Evolutionary conservation across 2,329 filamentous ascomycete genomes (phyloP).

Genomic region (Nigrospora osmanthi): DNA sequence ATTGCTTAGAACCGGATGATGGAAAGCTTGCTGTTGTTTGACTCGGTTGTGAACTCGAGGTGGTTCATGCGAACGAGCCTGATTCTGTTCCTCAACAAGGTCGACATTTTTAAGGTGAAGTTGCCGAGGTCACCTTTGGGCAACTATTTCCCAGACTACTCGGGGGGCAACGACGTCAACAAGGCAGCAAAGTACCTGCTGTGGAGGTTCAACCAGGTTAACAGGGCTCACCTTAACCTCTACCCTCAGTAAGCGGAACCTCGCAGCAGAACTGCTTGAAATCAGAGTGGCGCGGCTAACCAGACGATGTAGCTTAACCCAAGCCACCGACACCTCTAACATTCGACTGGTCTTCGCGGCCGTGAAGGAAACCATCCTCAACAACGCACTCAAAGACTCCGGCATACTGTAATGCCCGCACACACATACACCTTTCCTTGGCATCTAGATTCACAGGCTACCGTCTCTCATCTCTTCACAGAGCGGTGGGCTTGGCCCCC

Average conservation of each 20-base stretch:
- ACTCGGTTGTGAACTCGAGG: slow-evolving; percentile 95
- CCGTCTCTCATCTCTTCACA: too few relatives aligned
- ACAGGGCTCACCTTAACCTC: slow-evolving; percentile 87
- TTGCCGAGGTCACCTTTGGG: slow-evolving; percentile 79
- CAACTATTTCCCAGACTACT: slow-evolving; percentile 98
- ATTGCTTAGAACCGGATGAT: slow-evolving; percentile 87
- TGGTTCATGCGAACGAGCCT: slow-evolving; percentile 99
- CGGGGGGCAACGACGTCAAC: slow-evolving; percentile 94
- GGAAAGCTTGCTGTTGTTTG: slow-evolving; percentile 92
- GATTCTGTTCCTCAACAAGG: slow-evolving; percentile 97
- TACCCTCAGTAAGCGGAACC: slow-evolving; percentile 79
- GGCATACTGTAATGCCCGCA: slow-evolving; percentile 67
- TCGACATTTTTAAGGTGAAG: slow-evolving; percentile 96
- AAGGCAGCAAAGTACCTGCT: slow-evolving; percentile 95
- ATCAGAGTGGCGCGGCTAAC: slow-evolving; percentile 10
- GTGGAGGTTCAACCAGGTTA: slow-evolving; percentile 98
- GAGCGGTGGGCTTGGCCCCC: not conserved
- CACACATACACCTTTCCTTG: slow-evolving; percentile 3
- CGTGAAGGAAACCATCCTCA: slow-evolving; percentile 96
- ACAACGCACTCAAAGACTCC: slow-evolving; percentile 96
- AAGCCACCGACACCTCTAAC: slow-evolving; percentile 98
- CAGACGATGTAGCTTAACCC: slow-evolving; percentile 63
- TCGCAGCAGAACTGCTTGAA: not conserved
- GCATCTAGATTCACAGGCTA: slow-evolving; percentile 7
- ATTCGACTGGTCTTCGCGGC: slow-evolving; percentile 96